Base-by-base conservation (phyloP, 768 basidiomycete species). In the Termitomyces sp. region DNA sequence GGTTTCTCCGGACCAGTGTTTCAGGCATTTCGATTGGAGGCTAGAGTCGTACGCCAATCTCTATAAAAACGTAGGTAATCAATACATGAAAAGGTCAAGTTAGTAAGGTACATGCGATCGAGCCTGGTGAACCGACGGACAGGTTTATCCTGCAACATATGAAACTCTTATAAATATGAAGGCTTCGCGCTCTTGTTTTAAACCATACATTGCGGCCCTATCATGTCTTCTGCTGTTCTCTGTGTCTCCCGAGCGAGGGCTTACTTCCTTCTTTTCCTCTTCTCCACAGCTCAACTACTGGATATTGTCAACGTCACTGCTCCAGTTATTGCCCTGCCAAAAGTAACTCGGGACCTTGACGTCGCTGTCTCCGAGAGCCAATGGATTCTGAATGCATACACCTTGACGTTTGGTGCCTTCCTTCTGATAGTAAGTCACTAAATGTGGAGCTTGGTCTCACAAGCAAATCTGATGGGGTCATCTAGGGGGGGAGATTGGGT, bases 261-360 rank as follows among this genome's bases (percentile, higher is more conserved):
- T 3, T 50, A 50, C 19, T 10, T 26, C 10, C 56, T 62, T 19
- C 56, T 78, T 6, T 44, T 58, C 7, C 50, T 72, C 14, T 71
- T 77, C 45, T 75, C 71, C 35, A 64, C 66, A 17, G 69, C 73
- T 7, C 72, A 74, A 50, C 69, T 74, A 50, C 57, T 77, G 57
- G 78, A 78, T n/a, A 59, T 69, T 10, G 72, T 78, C 61, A 73
- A 73, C 56, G 73, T 71, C 52, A 66, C 73, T n/a, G 67, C 71
- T 23, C 66, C 72, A 7, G 67, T 71, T 31, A 64, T 73, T 1
- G 72, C 70, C 8, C 60, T 77, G 35, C 73, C 74, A n/a, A 51
- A 62, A 43, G 58, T 77, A 23, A 54, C 64, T 41, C 3, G 4
- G 6, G 53, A 57, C 2, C 43, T 66, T 7, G 46, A 52, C 21